Base-by-base conservation (phyloP, 2,329 filamentous ascomycete species). In the Xylariaceae sp. region DNA sequence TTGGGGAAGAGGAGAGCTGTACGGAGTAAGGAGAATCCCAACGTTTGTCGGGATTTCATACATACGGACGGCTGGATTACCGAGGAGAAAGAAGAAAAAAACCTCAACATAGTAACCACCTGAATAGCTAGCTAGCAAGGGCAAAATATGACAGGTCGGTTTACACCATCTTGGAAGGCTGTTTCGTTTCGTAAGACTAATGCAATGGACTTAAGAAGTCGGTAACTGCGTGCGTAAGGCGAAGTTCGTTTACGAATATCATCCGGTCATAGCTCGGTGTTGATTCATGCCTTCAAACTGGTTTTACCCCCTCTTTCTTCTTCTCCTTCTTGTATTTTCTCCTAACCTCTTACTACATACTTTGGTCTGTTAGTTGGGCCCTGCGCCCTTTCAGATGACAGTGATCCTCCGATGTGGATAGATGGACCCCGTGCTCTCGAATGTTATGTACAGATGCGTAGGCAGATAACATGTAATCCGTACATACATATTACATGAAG, bases 141-240 rank as follows among this genome's bases (percentile, higher is more conserved):
- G 8, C 37, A 41, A 41, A 54, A 54, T 48, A 35, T 55, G 53
- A 55, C 53, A 55, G 44, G 53, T 55, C 53, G 47, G 45, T 48
- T 48, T 10, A 30, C 37, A 41, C 37, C 11, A 41, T 41, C 11
- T 41, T 41, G 11, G 11, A 41, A 10, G 11, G 3, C 8, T 41
- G 37, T 39, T 37, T 6, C 35, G n/a, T 13, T 10, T 45, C 6
- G 37, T 9, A 15, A 15, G 5, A 15, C 13, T 45, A 45, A 45
- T 45, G 41, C 41, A 45, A 3, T 45, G 41, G 41, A 45, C 41
- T 45, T 45, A 4, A 41, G 37, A 13, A 13, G 8, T 10, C 9
- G 37, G 37, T 13, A 41, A 41, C 37, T 13, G 9, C 7, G 37
- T 41, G 23, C 23, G 23, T 30, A 30, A 30, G 23, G 23, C 23